These are phyloP conservation scores for Erigeron canadensis DNA, from an alignment of 129 eudicot species.

Conservation along the genomic window DNA sequence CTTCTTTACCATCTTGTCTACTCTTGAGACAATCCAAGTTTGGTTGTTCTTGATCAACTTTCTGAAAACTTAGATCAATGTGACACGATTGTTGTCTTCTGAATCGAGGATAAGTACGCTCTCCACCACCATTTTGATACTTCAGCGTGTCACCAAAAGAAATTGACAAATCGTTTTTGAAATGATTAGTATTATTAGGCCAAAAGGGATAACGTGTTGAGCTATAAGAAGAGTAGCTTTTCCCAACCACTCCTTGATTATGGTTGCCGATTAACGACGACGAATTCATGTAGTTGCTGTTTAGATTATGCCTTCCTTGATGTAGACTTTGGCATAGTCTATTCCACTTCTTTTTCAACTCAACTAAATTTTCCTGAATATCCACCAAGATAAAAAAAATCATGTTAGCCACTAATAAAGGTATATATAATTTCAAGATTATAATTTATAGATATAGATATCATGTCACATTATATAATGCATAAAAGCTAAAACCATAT, in stretches of 20 bases:
- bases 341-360: constrained; percentile 73
- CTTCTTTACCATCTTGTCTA: constrained; percentile 55
- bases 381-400: neutral
- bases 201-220: constrained; percentile 54
- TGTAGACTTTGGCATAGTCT: constrained; percentile 68
- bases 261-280: constrained; percentile 23
- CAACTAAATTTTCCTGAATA: constrained; percentile 57
- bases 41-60: constrained; percentile 49
- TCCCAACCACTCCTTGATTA: constrained; percentile 34
- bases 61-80: constrained; percentile 59
- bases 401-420: neutral
- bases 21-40: constrained; percentile 69
- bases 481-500: constrained; percentile 4
- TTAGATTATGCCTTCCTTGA: constrained; percentile 51
- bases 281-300: constrained; percentile 31
- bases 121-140: constrained; percentile 34
- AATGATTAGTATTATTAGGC: constrained; percentile 45
- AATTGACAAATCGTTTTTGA: constrained; percentile 32
- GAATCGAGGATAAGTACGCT: constrained; percentile 57
- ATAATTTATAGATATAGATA: neutral
- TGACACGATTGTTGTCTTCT: constrained; percentile 88
- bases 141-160: constrained; percentile 50
- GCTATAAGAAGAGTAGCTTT: constrained; percentile 32
- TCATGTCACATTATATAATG: no score
- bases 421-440: neutral